Evolutionary conservation across 2,329 filamentous ascomycete species (phyloP), one percentile per base, ranked within the genome.

Genomic region (Endothia cerciana): DNA sequence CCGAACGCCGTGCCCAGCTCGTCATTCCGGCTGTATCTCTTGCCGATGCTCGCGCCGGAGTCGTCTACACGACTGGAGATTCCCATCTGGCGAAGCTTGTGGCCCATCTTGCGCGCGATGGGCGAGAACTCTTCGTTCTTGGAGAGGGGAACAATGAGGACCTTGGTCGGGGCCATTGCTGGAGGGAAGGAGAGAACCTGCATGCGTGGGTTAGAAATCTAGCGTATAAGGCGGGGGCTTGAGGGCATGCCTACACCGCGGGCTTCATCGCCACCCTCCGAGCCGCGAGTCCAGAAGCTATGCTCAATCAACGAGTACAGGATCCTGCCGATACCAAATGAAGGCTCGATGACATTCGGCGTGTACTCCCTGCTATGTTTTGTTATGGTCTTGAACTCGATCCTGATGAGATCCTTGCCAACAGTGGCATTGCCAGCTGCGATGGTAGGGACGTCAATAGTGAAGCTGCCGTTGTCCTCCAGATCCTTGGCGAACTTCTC

Each of bases 311-410:
- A 82, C 68, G 91, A 89, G 83, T 97, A 98, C 66, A 98, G 83
- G 69, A 98, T 97, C 73, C 94, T 89, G 67, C 94, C 95, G 74
- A 98, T 97, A 83, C 94, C 94, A 74, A 98, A 99, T 0, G 94
- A 98, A 1, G 94, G 95, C 82, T 99, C 95, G 72, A 98, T 96
- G 58, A 97, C 93, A 75, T 97, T 97, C 67, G 94, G 94, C 0
- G 91, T 96, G 81, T 92, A 99, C 77, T 97, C 94, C 73, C 95
- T 87, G 66, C 89, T 87, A 76, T 97, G 90, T 78, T 97, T 92
- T 4, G 89, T 86, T 69, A 93, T 85, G 72, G 90, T 97, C 72
- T 89, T 88, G 81, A 91, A 93, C 81, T 94, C 91, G 72, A 98
- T 93, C 66, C 83, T 87, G 75, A 99, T 83, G 59, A 96, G 84